Percentiles rank a stretch among this genome's conserved stretches.
Evolutionary conservation across 2,329 filamentous ascomycete genomes (phyloP).

Genomic region (Fusarium sp.): DNA sequence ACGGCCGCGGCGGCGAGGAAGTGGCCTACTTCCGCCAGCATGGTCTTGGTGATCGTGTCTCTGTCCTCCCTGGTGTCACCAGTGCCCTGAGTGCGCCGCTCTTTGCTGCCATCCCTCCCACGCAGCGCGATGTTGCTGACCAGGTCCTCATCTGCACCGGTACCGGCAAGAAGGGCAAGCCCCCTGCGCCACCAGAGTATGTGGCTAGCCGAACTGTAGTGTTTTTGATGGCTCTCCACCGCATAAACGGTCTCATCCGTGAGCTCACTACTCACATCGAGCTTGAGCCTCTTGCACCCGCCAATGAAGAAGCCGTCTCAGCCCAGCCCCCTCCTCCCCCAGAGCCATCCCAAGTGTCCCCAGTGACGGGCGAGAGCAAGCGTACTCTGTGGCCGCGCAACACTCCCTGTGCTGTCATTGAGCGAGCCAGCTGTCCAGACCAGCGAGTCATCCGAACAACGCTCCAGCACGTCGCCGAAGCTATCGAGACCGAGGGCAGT

Average conservation of each 20-base stretch:
- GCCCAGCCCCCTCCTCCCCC: slow-evolving; percentile 25
- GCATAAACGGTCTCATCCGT: slow-evolving; percentile 78
- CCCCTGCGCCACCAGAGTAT: slow-evolving; percentile 85
- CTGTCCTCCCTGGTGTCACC: slow-evolving; percentile 90
- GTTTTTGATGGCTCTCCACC: slow-evolving; percentile 94
- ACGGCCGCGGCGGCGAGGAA: slow-evolving; percentile 94
- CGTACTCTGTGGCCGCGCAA: slow-evolving; percentile 73
- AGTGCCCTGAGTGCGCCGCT: slow-evolving; percentile 88
- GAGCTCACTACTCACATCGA: slow-evolving; percentile 70
- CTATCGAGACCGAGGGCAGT: slow-evolving; percentile 89
- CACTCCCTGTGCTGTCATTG: slow-evolving; percentile 94
- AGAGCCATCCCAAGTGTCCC: slow-evolving; percentile 11
- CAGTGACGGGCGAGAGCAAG: slow-evolving; percentile 22
- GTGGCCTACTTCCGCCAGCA: slow-evolving; percentile 82
- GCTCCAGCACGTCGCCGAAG: slow-evolving; percentile 79
- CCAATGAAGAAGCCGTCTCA: slow-evolving; percentile 35
- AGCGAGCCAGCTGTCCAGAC: slow-evolving; percentile 93
- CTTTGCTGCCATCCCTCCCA: slow-evolving; percentile 88
- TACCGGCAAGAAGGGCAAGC: slow-evolving; percentile 88
- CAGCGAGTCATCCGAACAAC: slow-evolving; percentile 93
- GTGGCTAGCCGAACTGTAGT: slow-evolving; percentile 84
- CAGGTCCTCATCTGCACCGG: slow-evolving; percentile 97
- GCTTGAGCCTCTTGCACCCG: slow-evolving; percentile 41
- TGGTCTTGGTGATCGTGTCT: slow-evolving; percentile 72
- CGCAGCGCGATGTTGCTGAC: slow-evolving; percentile 89